Base-by-base conservation (phyloP, 177 flowering plant species). In the Vitis hybrid region DNA sequence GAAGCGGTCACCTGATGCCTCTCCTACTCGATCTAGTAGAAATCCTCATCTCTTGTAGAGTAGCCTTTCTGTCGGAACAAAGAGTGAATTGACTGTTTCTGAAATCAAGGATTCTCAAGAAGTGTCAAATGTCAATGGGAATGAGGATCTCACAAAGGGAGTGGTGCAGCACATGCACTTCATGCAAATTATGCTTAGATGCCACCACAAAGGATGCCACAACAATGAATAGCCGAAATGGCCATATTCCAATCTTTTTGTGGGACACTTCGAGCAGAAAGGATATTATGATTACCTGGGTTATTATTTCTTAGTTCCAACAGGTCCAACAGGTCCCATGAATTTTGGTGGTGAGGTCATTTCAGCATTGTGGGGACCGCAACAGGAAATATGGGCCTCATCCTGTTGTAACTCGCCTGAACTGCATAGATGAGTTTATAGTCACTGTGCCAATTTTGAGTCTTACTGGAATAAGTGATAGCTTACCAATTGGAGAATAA, bases 201-300 rank as follows among this genome's bases (percentile, higher is more conserved):
- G 29, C 29, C 29, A 26, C 29, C 29, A 26, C 98, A 45, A 86
- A 97, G 78, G 99, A 95, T 81, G 98, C 99, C 67, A 95, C 99
- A 55, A 95, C 93, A 70, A 95, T 95, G 98, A 98, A 98, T 59
- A 91, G 97, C 79, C 87, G 97, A 26, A 95, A 95, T 60, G 99
- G 98, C 12, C 95, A 95, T 79, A 98, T 97, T 55, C 99, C 98
- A 12, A 84, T 95, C 71, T 93, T 95, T 81, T 89, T 95, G 21
- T 95, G 99, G 99, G 92, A 95, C 82, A 93, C 97, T 57, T 76
- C 93, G 63, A 95, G 88, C 84, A 75, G 31, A 95, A 95, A 76
- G 99, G 99, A 2, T 26, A 2, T 26, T 26, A 0, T 26, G 29
- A 26, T 26, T 26, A 2, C 29, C 29, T 26, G 4, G 29, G 29